Conservation (phyloP, 1,139 yeast species). For the Saccharomyces hybrid region DNA sequence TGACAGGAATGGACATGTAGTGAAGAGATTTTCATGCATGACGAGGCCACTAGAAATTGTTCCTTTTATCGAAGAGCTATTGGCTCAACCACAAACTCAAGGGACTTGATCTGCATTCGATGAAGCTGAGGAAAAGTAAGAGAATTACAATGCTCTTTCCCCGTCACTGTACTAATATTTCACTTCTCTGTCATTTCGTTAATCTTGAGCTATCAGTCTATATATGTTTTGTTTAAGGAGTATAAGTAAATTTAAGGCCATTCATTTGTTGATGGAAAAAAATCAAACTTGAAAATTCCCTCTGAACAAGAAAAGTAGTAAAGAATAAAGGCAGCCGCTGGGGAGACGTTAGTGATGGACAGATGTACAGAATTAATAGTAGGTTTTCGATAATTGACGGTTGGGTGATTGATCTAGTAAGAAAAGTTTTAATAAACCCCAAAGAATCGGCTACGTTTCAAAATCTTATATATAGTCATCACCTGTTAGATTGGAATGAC, state of each 20-base stretch:
- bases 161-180: not conserved
- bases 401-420: not conserved
- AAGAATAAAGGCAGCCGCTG: not conserved
- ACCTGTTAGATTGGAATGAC: not conserved
- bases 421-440: not conserved
- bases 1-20: constrained; percentile 56
- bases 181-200: not conserved
- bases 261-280: not conserved
- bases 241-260: not conserved
- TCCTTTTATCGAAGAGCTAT: not conserved
- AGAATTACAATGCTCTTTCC: not conserved
- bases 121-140: not conserved
- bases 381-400: not conserved
- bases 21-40: constrained; percentile 52
- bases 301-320: not conserved
- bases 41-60: constrained; percentile 44
- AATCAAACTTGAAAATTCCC: not conserved
- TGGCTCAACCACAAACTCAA: not conserved
- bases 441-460: not conserved
- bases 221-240: not conserved
- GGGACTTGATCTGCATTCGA: not conserved
- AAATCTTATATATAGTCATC: not conserved
- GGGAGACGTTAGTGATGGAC: not conserved
- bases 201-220: not conserved
- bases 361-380: not conserved